These are phyloP conservation scores for Phialemonium atrogriseum DNA, from an alignment of 2,329 filamentous ascomycete genomes.

Conservation along the genomic window DNA sequence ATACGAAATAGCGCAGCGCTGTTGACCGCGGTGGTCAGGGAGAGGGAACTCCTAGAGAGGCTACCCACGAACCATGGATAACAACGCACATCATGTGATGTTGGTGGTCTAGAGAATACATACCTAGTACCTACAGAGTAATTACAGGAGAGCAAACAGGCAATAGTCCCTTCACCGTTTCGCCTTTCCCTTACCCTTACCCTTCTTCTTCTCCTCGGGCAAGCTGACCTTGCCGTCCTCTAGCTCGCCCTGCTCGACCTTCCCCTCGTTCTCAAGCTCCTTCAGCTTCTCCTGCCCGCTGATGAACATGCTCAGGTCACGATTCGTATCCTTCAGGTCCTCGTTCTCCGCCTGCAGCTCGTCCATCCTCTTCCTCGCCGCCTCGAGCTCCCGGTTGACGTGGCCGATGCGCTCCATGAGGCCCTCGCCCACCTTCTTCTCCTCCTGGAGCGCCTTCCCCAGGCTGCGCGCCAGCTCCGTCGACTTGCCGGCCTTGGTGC, in stretches of 20 bases:
- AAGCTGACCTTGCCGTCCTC: slow-evolving; percentile 64
- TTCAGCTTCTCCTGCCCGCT: slow-evolving; percentile 73
- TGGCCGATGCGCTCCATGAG: slow-evolving; percentile 76
- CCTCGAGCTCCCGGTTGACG: slow-evolving; percentile 54
- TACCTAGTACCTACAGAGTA: too few relatives aligned
- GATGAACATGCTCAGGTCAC: slow-evolving; percentile 82
- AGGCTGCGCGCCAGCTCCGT: slow-evolving; percentile 68
- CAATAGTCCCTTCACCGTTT: too few relatives aligned
- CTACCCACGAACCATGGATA: too few relatives aligned
- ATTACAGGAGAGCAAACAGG: too few relatives aligned
- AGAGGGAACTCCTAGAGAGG: too few relatives aligned
- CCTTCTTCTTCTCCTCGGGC: slow-evolving; percentile 49
- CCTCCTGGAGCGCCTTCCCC: slow-evolving; percentile 70
- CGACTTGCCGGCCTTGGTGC: slow-evolving; percentile 61
- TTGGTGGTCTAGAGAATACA: too few relatives aligned
- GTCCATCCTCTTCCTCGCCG: slow-evolving; percentile 47
- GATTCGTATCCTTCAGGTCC: slow-evolving; percentile 78
- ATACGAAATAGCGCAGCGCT: too few relatives aligned
- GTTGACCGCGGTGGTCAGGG: too few relatives aligned
- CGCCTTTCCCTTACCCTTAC: slow-evolving; percentile 36
- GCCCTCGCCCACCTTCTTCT: slow-evolving; percentile 75
- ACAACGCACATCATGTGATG: too few relatives aligned
- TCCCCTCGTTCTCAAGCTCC: slow-evolving; percentile 54
- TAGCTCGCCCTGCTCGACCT: slow-evolving; percentile 60
- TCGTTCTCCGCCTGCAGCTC: slow-evolving; percentile 54